Conservation (phyloP, 768 basidiomycete species). For the Strobilomyces echinocephalus region DNA sequence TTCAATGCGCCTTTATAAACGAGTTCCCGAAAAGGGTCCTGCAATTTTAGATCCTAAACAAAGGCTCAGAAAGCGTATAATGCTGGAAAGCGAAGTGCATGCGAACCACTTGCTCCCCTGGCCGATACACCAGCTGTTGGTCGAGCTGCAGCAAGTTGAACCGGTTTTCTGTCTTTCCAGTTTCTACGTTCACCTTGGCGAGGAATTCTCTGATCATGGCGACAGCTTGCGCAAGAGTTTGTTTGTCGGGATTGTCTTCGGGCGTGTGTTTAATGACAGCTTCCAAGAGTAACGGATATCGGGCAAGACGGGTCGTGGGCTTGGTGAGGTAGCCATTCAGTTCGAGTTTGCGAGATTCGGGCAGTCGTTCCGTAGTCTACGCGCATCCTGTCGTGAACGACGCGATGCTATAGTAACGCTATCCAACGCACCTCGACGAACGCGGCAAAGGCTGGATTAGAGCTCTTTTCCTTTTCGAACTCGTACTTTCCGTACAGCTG, state of each 20-base stretch:
- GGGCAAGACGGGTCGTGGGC: conserved; percentile 94
- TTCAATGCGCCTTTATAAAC: conserved; percentile 88
- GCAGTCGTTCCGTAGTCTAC: conserved; percentile 84
- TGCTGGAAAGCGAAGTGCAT: neutral
- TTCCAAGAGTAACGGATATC: conserved; percentile 90
- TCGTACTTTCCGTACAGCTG: conserved; percentile 98
- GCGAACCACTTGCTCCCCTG: conserved; percentile 85
- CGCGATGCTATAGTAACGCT: neutral
- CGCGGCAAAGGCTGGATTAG: conserved; percentile 86
- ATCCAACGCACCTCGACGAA: conserved; percentile 79
- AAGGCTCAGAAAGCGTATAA: neutral
- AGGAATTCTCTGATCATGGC: conserved; percentile 77
- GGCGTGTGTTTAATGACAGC: conserved; percentile 90
- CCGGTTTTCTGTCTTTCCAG: conserved; percentile 92
- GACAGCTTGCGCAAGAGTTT: conserved; percentile 70
- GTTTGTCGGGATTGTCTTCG: conserved; percentile 85
- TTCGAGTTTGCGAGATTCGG: conserved; percentile 94
- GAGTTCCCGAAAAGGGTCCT: conserved; percentile 85
- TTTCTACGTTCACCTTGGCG: conserved; percentile 84
- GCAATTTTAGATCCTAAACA: conserved; percentile 72
- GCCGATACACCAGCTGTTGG: conserved; percentile 84
- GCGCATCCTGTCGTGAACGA: conserved; percentile 1
- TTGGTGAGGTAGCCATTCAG: conserved; percentile 97
- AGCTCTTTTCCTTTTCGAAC: conserved; percentile 96
- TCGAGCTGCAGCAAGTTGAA: conserved; percentile 95